phyloP scores from a whole-genome alignment of 805 yeast species.

The Candida xyloterini region DNA sequence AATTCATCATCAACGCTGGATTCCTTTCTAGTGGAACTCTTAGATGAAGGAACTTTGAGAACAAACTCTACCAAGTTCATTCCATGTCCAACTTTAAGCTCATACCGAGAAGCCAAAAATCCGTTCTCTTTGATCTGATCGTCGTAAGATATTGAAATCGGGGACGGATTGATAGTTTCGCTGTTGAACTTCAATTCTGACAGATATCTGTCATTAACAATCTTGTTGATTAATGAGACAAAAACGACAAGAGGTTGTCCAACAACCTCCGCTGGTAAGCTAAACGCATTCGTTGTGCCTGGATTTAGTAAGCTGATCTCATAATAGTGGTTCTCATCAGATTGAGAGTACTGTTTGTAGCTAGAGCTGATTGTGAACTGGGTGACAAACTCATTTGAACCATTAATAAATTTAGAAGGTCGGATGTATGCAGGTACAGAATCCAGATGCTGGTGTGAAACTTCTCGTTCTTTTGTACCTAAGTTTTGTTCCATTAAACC shows the following conservation, averaged over 20 bases:
- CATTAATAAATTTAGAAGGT: neutral
- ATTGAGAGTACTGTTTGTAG: slow-evolving; percentile 23
- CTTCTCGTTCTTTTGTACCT: neutral
- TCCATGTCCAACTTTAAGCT: slow-evolving; percentile 45
- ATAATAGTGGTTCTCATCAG: slow-evolving; percentile 22
- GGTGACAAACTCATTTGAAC: slow-evolving; percentile 33
- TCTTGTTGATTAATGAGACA: slow-evolving; percentile 41
- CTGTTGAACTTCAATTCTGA: slow-evolving; percentile 42
- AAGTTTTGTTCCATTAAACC: slow-evolving; percentile 1
- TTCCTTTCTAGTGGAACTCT: neutral
- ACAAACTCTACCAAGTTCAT: slow-evolving; percentile 43
- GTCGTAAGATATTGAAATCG: slow-evolving; percentile 38
- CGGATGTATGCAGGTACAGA: neutral
- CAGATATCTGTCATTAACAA: slow-evolving; percentile 38
- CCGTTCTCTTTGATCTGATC: slow-evolving; percentile 20
- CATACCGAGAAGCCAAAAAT: slow-evolving; percentile 38
- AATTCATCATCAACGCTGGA: slow-evolving; percentile 9
- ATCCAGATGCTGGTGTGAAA: neutral
- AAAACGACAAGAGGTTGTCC: slow-evolving; percentile 43
- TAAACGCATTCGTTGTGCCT: slow-evolving; percentile 38
- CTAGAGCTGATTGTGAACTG: slow-evolving; percentile 37
- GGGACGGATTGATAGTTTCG: slow-evolving; percentile 42
- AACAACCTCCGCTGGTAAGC: slow-evolving; percentile 44
- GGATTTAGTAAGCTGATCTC: slow-evolving; percentile 35
- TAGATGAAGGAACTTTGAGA: slow-evolving; percentile 24